Evolutionary conservation across 345 rosid species (phyloP), one percentile per base, ranked within the genome.

Genomic region (Balakata baccata): DNA sequence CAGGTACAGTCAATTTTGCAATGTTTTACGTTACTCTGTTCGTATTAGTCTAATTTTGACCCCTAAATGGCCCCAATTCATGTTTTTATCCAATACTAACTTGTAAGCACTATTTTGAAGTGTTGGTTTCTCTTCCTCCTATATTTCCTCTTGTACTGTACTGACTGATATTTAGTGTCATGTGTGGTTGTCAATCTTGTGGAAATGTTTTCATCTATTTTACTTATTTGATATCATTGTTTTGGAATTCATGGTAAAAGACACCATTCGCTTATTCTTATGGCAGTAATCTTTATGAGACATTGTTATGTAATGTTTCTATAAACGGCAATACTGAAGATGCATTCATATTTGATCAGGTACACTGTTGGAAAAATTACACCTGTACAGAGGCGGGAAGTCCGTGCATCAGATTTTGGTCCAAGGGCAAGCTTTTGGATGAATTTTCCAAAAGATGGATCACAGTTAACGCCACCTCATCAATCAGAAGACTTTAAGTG

Each of bases 291-390:
- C 45, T 43, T n/a, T 7, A 61, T 51, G 50, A 52, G 6, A 23
- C 56, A 22, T 64, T 37, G 9, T 73, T 60, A 13, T 47, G 64
- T 25, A 43, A 39, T 52, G n/a, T 63, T 37, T 37, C 11, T 12
- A 1, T 23, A 46, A 53, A 37, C 67, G 49, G 43, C 8, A 37
- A 13, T 57, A n/a, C 18, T 78, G 43, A 66, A 75, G 25, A 5
- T 72, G 74, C 69, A 52, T 51, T 59, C 22, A 69, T 78, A 69
- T 80, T 49, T 78, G 74, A 64, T 80, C 85, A 94, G 98, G 81
- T 92, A 95, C 75, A 95, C 97, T 49, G 99, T 95, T 71, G 99
- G 99, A 64, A 95, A 95, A 81, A 95, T 95, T 64, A 95, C 99
- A 3, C 99, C 99, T 17, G 90, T 95, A 74, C 99, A 85, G 73